A percentile compares a stretch with the other conserved stretches of the same genome.
phyloP scores from a whole-genome alignment of 495 filamentous ascomycete genomes.

The Xylaria scruposa region DNA sequence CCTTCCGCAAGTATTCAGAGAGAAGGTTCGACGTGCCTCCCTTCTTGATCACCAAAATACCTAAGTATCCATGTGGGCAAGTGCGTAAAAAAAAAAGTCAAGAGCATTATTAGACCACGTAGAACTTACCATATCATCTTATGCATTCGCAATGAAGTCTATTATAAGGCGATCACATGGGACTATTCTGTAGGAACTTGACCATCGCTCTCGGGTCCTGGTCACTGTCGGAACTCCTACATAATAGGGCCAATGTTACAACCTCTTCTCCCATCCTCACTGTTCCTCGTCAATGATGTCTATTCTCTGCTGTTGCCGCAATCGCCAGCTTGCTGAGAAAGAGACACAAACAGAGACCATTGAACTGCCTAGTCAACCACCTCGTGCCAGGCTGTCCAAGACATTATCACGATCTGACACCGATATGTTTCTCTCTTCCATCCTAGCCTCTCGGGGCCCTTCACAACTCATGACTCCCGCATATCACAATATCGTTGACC shows the following conservation, averaged over 20 bases:
- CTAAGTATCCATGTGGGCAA: not conserved
- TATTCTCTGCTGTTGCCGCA: constrained; percentile 48
- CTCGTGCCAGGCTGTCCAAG: constrained; percentile 34
- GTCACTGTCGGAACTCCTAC: constrained; percentile 19
- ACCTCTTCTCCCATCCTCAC: constrained; percentile 21
- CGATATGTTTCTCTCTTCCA: constrained; percentile 29
- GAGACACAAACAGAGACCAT: constrained; percentile 25
- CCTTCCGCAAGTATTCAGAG: not conserved
- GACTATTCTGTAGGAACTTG: not conserved
- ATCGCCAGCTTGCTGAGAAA: constrained; percentile 35
- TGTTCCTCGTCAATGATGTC: constrained; percentile 41
- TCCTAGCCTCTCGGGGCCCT: constrained; percentile 27
- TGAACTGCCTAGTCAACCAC: constrained; percentile 38
- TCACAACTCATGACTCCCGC: constrained; percentile 30
- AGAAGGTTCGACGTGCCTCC: not conserved
- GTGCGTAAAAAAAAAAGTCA: not conserved
- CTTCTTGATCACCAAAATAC: not conserved
- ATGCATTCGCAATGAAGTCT: not conserved
- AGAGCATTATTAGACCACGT: not conserved
- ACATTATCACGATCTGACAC: constrained; percentile 30
- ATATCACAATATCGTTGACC: constrained; percentile 39
- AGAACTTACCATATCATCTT: not conserved
- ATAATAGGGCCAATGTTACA: constrained; percentile 27
- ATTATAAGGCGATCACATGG: not conserved
- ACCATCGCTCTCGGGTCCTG: not conserved